Conservation (phyloP, 345 rosid genomes). For the Camelina hispida region DNA sequence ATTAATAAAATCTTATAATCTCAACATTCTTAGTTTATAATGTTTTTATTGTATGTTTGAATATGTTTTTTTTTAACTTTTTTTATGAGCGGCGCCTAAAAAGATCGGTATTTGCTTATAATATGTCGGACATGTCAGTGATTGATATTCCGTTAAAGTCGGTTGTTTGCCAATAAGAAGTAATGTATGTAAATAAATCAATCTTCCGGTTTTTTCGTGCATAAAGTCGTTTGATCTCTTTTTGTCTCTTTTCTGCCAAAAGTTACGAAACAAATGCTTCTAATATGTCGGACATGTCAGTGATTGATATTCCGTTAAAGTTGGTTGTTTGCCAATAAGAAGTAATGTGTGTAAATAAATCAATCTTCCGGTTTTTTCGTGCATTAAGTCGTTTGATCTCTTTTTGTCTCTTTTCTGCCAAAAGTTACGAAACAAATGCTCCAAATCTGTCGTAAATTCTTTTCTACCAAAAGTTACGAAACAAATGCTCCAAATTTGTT, state of each 20-base stretch:
- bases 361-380: not conserved
- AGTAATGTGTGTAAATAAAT: not conserved
- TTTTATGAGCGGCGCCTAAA: not conserved
- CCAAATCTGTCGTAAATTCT: no score
- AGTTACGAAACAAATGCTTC: not conserved
- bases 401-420: not conserved
- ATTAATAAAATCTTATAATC: no score
- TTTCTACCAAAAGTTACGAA: no score
- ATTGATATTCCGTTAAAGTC: no score
- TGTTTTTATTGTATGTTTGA: not conserved
- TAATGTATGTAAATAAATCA: not conserved
- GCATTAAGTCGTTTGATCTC: no score
- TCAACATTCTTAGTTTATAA: no score
- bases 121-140: not conserved
- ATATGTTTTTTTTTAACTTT: no score
- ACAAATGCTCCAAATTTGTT: no score
- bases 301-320: no score
- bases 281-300: not conserved
- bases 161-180: no score
- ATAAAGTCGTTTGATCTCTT: not conserved
- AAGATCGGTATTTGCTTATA: not conserved
- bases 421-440: not conserved
- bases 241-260: not conserved
- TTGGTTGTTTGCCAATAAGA: no score
- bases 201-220: not conserved